Evolutionary conservation across 2,329 filamentous ascomycete species (phyloP).

Genomic region (Neobulgaria alba): DNA sequence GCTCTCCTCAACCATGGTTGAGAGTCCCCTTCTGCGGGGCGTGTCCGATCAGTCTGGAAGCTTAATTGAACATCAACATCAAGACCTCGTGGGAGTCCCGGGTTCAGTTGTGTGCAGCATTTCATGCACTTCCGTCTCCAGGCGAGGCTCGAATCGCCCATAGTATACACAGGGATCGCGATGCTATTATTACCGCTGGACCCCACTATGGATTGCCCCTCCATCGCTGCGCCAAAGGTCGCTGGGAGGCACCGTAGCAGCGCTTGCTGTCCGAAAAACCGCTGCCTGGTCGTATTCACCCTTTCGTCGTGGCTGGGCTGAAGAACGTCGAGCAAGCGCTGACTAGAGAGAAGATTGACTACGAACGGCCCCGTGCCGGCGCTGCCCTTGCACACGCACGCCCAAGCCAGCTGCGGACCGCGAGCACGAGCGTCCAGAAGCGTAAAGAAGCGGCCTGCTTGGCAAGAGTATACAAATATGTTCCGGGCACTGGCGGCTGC

Average conservation of each 20-base stretch:
- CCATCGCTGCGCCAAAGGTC: conserved; percentile 11
- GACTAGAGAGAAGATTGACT: too few species aligned
- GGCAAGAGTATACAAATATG: not conserved
- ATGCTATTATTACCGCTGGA: too few species aligned
- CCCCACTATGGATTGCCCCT: conserved; percentile 19
- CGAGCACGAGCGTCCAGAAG: conserved; percentile 1
- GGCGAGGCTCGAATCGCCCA: too few species aligned
- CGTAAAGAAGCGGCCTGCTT: conserved; percentile 1
- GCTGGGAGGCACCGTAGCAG: conserved; percentile 14
- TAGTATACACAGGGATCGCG: too few species aligned
- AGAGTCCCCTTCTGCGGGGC: not conserved
- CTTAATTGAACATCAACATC: conserved; percentile 14
- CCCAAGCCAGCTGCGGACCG: conserved; percentile 1
- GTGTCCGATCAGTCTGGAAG: conserved; percentile 1
- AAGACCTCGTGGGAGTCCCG: conserved; percentile 1
- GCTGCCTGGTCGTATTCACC: conserved; percentile 1
- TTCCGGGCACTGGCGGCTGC: too few species aligned
- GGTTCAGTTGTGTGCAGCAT: conserved; percentile 8
- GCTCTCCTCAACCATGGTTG: not conserved
- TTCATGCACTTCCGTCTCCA: conserved; percentile 6
- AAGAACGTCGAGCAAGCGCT: conserved; percentile 1
- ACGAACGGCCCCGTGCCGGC: too few species aligned
- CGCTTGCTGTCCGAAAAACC: conserved; percentile 9
- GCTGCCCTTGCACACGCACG: conserved; percentile 19
- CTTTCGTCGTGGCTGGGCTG: conserved; percentile 11